A percentile compares a stretch with the other conserved stretches of the same genome.
phyloP scores from a whole-genome alignment of 1,139 yeast species.

The Kurtzmaniella natalensis region DNA sequence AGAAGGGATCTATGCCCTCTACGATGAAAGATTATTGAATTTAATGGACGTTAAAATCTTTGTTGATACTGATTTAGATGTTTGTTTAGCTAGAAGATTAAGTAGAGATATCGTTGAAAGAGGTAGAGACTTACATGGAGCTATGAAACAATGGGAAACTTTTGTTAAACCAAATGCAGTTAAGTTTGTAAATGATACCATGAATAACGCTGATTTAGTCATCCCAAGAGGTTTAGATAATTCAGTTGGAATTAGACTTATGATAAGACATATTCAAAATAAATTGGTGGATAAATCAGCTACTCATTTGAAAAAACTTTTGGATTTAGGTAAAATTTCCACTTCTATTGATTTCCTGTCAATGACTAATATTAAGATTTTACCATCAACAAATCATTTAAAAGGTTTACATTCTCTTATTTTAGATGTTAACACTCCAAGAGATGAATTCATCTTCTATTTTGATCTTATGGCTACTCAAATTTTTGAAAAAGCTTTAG shows the following conservation, averaged over 20 bases:
- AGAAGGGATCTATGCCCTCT: constrained; percentile 87
- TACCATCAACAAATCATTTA: constrained; percentile 65
- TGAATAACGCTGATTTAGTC: constrained; percentile 77
- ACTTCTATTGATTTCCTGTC: constrained; percentile 26
- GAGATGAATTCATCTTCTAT: constrained; percentile 81
- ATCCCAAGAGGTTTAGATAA: constrained; percentile 89
- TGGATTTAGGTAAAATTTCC: constrained; percentile 43
- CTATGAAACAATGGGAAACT: constrained; percentile 81
- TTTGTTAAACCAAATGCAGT: constrained; percentile 94
- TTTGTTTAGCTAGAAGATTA: constrained; percentile 83
- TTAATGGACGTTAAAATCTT: constrained; percentile 83
- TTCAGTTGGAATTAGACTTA: constrained; percentile 68
- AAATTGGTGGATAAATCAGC: constrained; percentile 64
- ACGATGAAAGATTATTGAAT: constrained; percentile 63
- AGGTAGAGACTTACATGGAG: constrained; percentile 79
- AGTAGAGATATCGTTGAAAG: constrained; percentile 82
- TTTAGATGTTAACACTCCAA: constrained; percentile 46
- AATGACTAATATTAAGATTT: constrained; percentile 26
- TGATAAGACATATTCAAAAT: constrained; percentile 74
- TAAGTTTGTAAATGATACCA: constrained; percentile 68
- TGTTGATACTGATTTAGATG: constrained; percentile 91
- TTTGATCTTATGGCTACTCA: constrained; percentile 76
- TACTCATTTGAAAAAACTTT: constrained; percentile 59
- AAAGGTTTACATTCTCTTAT: constrained; percentile 70
- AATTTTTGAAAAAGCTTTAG: constrained; percentile 64